Evolutionary conservation across 331 rosid genomes (phyloP), one percentile per base, ranked within the genome.

Genomic region (Erythrophleum ivorense): DNA sequence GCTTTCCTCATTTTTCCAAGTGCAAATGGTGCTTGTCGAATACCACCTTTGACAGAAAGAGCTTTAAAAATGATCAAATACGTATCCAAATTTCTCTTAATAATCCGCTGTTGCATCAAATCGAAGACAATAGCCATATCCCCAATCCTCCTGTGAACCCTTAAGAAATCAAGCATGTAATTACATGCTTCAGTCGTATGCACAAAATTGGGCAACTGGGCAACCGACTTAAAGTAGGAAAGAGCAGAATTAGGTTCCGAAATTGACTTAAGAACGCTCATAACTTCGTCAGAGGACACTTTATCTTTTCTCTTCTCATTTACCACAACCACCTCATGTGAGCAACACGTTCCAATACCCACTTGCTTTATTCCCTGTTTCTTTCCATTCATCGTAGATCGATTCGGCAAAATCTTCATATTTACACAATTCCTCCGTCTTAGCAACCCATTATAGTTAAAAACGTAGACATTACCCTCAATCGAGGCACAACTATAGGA

Each of bases 151-250:
- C 49, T 53, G 46, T 88, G 87, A 71, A 67, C 74, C 78, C 90
- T 83, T 82, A 91, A 86, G 38, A 92, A 62, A 81, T 91, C 97
- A 72, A 95, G 99, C 94, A 95, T 91, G 90, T 89, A 86, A 89
- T 95, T 91, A 65, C 96, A 95, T 11, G 94, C 88, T 71, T 91
- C 94, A 40, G 98, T 88, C 55, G 97, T 89, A 79, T 91, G 99
- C 77, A 91, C 85, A 78, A 91, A 85, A 82, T 74, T 82, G 4
- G 92, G 91, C 82, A 87, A 85, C 75, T 84, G 86, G 62, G 97
- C 76, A 77, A 93, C 74, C 7, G 88, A 84, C 82, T 90, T 89
- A 76, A 95, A 95, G 76, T 89, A 92, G 3, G 97, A 85, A 79
- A 92, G 87, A 71, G 91, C 90, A 71, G 83, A 73, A 80, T 7